phyloP scores from a whole-genome alignment of 305 asterid genomes.

The Caryopteris hybrid region DNA sequence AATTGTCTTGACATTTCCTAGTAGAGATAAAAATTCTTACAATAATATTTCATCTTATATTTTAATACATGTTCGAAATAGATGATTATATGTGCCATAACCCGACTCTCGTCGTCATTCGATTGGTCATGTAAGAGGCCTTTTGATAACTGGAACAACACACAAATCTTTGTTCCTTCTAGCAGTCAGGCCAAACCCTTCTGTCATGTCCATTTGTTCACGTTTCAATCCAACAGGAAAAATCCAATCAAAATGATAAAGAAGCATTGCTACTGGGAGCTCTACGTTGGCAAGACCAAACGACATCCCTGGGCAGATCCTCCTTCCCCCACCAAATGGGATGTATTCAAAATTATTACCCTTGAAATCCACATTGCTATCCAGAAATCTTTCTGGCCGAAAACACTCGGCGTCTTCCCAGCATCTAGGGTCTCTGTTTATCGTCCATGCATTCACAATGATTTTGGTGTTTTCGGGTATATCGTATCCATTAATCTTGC shows the following conservation, averaged over 20 bases:
- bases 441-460: constrained; percentile 24
- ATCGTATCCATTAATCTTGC: constrained; percentile 16
- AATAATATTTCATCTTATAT: no score
- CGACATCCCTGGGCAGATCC: constrained; percentile 30
- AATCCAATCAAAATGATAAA: constrained; percentile 28
- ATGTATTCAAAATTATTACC: constrained; percentile 27
- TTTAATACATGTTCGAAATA: no score
- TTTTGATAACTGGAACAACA: constrained; percentile 15
- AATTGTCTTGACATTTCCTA: no score
- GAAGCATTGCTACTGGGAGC: constrained; percentile 18
- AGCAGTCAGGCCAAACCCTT: background rate
- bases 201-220: constrained; percentile 19
- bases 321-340: constrained; percentile 33
- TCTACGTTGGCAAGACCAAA: constrained; percentile 30
- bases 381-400: constrained; percentile 22
- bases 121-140: background rate
- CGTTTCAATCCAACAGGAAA: background rate
- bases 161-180: background rate
- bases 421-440: constrained; percentile 22
- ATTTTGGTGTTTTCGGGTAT: constrained; percentile 8
- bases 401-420: constrained; percentile 25
- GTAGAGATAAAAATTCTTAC: no score
- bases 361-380: constrained; percentile 19
- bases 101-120: no score
- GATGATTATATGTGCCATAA: no score